Conservation (phyloP, 2,329 filamentous ascomycete species). For the Botrytis pseudocinerea region DNA sequence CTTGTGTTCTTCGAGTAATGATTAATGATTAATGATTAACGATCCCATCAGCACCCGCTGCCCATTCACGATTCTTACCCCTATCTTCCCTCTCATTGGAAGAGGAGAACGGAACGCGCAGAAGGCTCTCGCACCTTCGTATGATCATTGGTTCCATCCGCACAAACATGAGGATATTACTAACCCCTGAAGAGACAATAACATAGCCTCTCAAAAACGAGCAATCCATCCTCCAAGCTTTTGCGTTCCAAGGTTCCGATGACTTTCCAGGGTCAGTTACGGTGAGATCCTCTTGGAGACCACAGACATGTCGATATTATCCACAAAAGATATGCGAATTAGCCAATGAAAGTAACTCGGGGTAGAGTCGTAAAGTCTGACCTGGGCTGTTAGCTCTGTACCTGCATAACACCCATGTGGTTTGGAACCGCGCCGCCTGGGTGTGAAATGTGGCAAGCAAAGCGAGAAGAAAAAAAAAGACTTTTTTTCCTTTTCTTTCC, state of each 20-base stretch:
- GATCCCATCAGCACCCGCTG: not conserved
- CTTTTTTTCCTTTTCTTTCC: not conserved
- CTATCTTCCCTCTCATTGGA: not conserved
- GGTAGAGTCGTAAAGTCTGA: too few relatives aligned
- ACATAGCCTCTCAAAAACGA: not conserved
- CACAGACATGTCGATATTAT: too few relatives aligned
- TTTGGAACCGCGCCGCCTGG: not conserved
- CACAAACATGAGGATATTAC: not conserved
- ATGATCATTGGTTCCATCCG: not conserved
- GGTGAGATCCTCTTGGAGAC: conserved; percentile 13
- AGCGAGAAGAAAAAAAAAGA: not conserved
- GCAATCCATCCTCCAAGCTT: conserved; percentile 22
- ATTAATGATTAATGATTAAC: conserved; percentile 11
- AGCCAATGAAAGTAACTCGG: too few relatives aligned
- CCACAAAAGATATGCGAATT: too few relatives aligned
- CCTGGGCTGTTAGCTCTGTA: not conserved
- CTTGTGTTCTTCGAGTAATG: not conserved
- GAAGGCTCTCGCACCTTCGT: not conserved
- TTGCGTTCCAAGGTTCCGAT: not conserved
- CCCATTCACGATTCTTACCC: not conserved
- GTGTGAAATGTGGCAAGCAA: not conserved
- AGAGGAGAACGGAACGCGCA: not conserved
- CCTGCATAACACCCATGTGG: conserved; percentile 22
- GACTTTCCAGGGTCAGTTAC: not conserved
- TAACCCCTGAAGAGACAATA: not conserved